Conservation (phyloP, 192 early-diverging fungal species). For the Radiomyces spectabilis region DNA sequence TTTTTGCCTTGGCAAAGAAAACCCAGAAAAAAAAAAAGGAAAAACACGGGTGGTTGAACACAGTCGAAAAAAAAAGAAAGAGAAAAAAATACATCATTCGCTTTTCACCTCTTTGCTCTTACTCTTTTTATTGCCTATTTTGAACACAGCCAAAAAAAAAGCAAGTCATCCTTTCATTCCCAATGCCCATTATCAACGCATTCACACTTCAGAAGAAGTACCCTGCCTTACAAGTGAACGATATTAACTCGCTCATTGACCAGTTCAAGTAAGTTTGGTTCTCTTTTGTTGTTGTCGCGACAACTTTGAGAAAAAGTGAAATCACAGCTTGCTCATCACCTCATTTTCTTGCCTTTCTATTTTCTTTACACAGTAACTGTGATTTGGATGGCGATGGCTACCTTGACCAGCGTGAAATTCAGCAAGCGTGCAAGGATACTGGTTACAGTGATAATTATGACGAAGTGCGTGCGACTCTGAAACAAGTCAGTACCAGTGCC, state of each 20-base stretch:
- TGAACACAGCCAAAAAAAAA: no score
- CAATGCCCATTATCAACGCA: constrained; percentile 44
- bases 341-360: no score
- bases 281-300: not conserved
- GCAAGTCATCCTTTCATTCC: not conserved
- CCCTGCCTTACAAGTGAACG: constrained; percentile 38
- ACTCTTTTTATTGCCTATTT: not conserved
- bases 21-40: no score
- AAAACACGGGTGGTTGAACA: no score
- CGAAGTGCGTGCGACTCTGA: constrained; percentile 61
- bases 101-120: constrained; percentile 4
- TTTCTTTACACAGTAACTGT: constrained; percentile 31
- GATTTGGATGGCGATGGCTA: constrained; percentile 64
- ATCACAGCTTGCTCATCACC: no score
- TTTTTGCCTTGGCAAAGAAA: no score
- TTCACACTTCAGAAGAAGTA: constrained; percentile 44
- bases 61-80: no score
- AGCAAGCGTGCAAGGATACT: constrained; percentile 53
- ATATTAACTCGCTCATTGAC: constrained; percentile 42
- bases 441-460: constrained; percentile 66
- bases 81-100: not conserved
- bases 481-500: constrained; percentile 59
- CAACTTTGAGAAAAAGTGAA: not conserved
- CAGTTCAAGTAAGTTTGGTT: constrained; percentile 38
- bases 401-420: constrained; percentile 60